A percentile compares a stretch with the other conserved stretches of the same genome.
These are phyloP conservation scores for Spathaspora girioi DNA, from an alignment of 805 yeast genomes.

Conservation along the genomic window DNA sequence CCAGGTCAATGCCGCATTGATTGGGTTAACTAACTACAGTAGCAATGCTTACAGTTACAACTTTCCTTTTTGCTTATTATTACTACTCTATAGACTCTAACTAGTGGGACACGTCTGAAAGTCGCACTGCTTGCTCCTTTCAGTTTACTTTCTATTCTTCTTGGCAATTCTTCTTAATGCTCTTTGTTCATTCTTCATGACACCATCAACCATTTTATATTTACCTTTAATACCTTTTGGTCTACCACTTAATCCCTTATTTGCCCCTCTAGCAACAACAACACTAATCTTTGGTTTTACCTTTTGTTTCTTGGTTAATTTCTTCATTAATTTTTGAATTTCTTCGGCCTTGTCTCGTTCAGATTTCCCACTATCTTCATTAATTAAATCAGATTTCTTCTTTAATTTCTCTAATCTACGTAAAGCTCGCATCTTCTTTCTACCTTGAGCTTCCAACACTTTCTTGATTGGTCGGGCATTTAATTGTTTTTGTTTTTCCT, in stretches of 20 bases:
- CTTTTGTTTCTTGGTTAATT: constrained; percentile 69
- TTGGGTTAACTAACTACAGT: too few species aligned
- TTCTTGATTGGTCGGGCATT: constrained; percentile 98
- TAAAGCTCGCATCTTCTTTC: constrained; percentile 91
- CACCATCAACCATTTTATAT: constrained; percentile 99
- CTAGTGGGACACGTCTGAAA: too few species aligned
- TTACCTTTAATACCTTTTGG: constrained; percentile 97
- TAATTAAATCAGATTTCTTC: constrained; percentile 88
- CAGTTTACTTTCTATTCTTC: constrained; percentile 65
- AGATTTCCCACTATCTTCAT: constrained; percentile 81
- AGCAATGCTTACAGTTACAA: too few species aligned
- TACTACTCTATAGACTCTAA: neutral
- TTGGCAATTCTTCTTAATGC: constrained; percentile 88
- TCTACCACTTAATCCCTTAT: constrained; percentile 87
- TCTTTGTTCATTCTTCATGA: constrained; percentile 93
- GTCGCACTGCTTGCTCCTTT: too few species aligned
- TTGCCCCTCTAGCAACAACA: constrained; percentile 82
- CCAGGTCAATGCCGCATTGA: too few species aligned
- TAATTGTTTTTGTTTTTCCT: constrained; percentile 49
- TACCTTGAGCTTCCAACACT: constrained; percentile 95
- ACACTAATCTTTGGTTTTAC: constrained; percentile 78
- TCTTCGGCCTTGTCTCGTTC: constrained; percentile 95
- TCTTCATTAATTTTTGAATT: constrained; percentile 80
- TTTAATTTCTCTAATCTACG: constrained; percentile 81
- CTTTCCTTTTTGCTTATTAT: too few species aligned